Base-by-base conservation (phyloP, 176 grass and related monocot genomes). In the Aechmea fasciata region DNA sequence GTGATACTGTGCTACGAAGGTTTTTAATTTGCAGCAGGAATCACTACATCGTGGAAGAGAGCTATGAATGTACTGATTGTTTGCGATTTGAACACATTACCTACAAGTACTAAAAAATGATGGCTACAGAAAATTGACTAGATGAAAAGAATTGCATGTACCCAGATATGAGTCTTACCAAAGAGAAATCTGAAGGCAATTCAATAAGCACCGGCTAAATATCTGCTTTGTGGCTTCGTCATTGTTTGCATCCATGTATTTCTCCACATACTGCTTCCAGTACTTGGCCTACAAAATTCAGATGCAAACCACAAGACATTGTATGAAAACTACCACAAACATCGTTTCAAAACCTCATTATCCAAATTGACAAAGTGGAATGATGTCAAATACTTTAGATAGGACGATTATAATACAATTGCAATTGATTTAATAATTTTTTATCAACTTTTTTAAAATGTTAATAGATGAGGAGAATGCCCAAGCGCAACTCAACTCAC, bases 251-350 rank as follows among this genome's bases (percentile, higher is more conserved):
- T 82, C 64, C 75, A 97, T 97, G 66, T 92, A 85, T 11, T 89
- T 86, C 69, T 97, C 89, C 8, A 97, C 94, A 77, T 92, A 92
- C 73, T 97, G 94, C 77, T 97, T 97, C 94, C 94, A 97, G 59
- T 85, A 97, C 66, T 92, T 97, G 3, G 84, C 86, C 94, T 97
- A 71, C 24, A 61, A 61, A 61, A 18, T 22, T 22, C n/a, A 22
- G 20, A 61, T 22, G 55, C 55, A 20, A 18, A 2, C 14, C 20
- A 17, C 55, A 18, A 18, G 17, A 61, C 15, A 10, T 61, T 10
- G 13, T 61, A 61, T n/a, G 55, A 59, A 59, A 59, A 41, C 3
- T 41, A 41, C 33, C 33, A 41, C 33, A 41, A 41, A 41, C 33
- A 6, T 7, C 33, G 33, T 41, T 41, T 41, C 33, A 41, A 41